These are phyloP conservation scores for Sphagnum contortum DNA, from an alignment of 225 moss, liverwort and hornwort genomes.

Conservation along the genomic window DNA sequence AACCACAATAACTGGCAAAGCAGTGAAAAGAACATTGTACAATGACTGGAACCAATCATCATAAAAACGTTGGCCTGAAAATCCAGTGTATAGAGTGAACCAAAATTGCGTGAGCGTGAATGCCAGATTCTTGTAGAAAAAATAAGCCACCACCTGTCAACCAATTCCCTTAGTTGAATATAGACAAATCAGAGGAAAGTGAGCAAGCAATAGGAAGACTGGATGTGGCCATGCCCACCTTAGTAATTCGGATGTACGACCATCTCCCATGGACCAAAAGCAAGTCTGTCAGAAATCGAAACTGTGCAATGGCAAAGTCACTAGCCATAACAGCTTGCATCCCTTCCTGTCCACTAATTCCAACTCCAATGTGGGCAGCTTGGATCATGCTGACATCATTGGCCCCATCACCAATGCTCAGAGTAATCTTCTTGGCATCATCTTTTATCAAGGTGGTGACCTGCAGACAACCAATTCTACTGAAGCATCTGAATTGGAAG, in stretches of 20 bases:
- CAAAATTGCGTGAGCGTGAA: slow-evolving; percentile 91
- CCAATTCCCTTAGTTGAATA: slow-evolving; percentile 5
- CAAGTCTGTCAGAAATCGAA: slow-evolving; percentile 74
- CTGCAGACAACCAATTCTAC: slow-evolving; percentile 15
- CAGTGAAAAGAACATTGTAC: slow-evolving; percentile 89
- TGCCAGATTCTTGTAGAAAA: slow-evolving; percentile 91
- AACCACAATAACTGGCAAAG: slow-evolving; percentile 85
- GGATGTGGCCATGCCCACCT: slow-evolving; percentile 24
- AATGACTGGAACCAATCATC: slow-evolving; percentile 97
- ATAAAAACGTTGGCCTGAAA: slow-evolving; percentile 87
- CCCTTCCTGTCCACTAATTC: slow-evolving; percentile 93
- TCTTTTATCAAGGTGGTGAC: slow-evolving; percentile 93
- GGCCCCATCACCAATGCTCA: slow-evolving; percentile 95
- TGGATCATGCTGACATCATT: slow-evolving; percentile 99
- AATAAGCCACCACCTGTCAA: slow-evolving; percentile 77
- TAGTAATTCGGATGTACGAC: slow-evolving; percentile 92
- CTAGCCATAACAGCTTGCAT: slow-evolving; percentile 99
- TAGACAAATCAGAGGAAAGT: too few relatives aligned
- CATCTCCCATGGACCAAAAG: slow-evolving; percentile 90
- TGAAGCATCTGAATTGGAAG: slow-evolving; percentile 1
- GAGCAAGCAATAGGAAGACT: too few relatives aligned
- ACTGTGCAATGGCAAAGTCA: slow-evolving; percentile 94
- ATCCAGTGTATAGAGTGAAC: slow-evolving; percentile 88
- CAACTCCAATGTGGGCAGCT: slow-evolving; percentile 92
- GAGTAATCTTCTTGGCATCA: slow-evolving; percentile 80